Conservation (phyloP, 2,329 filamentous ascomycete species). For the Ilyonectria destructans region DNA sequence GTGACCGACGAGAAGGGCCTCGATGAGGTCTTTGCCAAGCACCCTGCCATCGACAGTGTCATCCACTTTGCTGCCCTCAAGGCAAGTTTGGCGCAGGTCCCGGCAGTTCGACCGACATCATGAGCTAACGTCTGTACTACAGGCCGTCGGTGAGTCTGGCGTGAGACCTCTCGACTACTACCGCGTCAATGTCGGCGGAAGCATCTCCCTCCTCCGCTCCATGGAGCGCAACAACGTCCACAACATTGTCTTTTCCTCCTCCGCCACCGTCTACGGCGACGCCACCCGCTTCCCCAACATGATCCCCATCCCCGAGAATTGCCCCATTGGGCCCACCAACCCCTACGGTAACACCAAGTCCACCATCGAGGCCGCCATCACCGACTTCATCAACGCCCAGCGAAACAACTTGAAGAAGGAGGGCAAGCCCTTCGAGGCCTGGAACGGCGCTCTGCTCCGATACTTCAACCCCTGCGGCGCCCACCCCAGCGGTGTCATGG, state of each 20-base stretch:
- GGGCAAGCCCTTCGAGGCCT: slow-evolving; percentile 83
- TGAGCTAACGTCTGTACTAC: slow-evolving; percentile 35
- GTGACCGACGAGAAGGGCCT: slow-evolving; percentile 88
- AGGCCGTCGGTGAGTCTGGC: slow-evolving; percentile 96
- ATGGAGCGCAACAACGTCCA: slow-evolving; percentile 93
- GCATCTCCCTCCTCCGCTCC: slow-evolving; percentile 86
- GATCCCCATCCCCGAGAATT: slow-evolving; percentile 98
- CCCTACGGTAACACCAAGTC: slow-evolving; percentile 98
- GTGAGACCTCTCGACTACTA: slow-evolving; percentile 98
- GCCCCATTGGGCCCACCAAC: slow-evolving; percentile 96
- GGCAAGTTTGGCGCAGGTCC: slow-evolving; percentile 65
- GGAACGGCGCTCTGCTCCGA: slow-evolving; percentile 93
- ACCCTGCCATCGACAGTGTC: slow-evolving; percentile 96
- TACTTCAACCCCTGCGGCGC: slow-evolving; percentile 99
- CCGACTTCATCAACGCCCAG: slow-evolving; percentile 90
- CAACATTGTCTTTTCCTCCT: slow-evolving; percentile 99
- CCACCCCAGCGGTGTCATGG: slow-evolving; percentile 97
- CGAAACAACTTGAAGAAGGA: slow-evolving; percentile 86
- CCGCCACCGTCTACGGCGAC: slow-evolving; percentile 98
- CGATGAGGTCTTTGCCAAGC: slow-evolving; percentile 88
- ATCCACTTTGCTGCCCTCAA: slow-evolving; percentile 99
- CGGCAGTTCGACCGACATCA: not conserved
- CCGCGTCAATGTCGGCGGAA: slow-evolving; percentile 95
- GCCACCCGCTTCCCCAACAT: slow-evolving; percentile 96
- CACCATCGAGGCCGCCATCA: slow-evolving; percentile 92